A percentile compares a stretch with the other conserved stretches of the same genome.
Evolutionary conservation across 1,284 basidiomycete species (phyloP).

Genomic region (Boletus mariae): DNA sequence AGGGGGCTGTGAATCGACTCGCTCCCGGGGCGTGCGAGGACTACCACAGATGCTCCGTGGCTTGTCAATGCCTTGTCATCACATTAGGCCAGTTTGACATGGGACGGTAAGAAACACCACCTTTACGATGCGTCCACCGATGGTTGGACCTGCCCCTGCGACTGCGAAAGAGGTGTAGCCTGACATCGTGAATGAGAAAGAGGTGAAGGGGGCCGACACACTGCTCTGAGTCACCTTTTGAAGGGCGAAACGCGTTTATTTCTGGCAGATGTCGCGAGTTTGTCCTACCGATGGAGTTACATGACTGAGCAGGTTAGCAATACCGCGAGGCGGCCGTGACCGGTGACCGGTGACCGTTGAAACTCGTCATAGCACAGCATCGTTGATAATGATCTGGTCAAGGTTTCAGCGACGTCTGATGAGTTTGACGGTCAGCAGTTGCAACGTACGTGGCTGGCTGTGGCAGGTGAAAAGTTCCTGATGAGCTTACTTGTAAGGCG

Average conservation of each 20-base stretch:
- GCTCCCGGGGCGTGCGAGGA: constrained; percentile 23
- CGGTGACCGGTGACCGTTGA: no score
- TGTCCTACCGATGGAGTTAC: background rate
- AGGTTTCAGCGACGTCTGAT: no score
- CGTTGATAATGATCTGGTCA: no score
- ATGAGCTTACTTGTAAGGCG: no score
- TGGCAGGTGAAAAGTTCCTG: no score
- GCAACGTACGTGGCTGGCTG: no score
- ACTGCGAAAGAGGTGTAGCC: constrained; percentile 32
- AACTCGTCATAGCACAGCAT: no score
- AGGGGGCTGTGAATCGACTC: constrained; percentile 16
- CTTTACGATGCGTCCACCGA: constrained; percentile 31
- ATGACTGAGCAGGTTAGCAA: no score
- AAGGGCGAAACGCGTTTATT: constrained; percentile 10
- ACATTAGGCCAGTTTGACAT: background rate
- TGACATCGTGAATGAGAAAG: constrained; percentile 16
- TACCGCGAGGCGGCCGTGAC: no score
- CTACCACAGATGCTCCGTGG: constrained; percentile 24
- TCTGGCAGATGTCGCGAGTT: background rate
- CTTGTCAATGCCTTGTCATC: constrained; percentile 19
- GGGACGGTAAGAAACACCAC: background rate
- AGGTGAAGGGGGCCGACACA: background rate
- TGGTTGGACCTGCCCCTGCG: constrained; percentile 30
- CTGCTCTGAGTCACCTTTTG: constrained; percentile 5
- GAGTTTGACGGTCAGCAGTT: no score